phyloP scores from a whole-genome alignment of 2,329 filamentous ascomycete genomes.

The Hypoxylon rubiginosum region DNA sequence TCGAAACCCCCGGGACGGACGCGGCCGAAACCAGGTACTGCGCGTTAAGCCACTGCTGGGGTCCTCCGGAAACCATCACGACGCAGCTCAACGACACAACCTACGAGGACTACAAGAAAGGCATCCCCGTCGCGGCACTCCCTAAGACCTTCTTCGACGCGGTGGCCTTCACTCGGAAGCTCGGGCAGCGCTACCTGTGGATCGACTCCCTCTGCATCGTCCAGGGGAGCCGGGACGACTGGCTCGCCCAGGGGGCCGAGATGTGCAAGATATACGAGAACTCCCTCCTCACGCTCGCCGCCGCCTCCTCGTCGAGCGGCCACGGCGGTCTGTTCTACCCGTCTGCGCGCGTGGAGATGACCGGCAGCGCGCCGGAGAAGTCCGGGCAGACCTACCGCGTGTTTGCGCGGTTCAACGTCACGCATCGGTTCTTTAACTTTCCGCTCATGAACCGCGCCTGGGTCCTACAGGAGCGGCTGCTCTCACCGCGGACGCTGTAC shows the following conservation, averaged over 20 bases:
- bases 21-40: background rate
- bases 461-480: slow-evolving; percentile 12
- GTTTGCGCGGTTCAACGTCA: background rate
- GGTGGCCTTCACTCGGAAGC: background rate
- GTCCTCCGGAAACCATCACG: background rate
- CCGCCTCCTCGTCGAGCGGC: background rate
- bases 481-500: slow-evolving; percentile 32
- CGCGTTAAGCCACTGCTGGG: background rate
- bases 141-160: background rate
- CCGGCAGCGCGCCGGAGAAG: background rate
- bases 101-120: background rate
- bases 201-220: no score
- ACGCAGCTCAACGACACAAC: background rate
- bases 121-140: background rate
- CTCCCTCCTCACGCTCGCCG: background rate
- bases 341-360: background rate
- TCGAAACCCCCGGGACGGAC: background rate
- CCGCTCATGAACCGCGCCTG: background rate
- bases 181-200: background rate
- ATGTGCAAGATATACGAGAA: slow-evolving; percentile 6
- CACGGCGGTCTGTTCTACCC: background rate
- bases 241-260: background rate
- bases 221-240: background rate
- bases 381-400: background rate
- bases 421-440: slow-evolving; percentile 3